Percentiles rank a stretch among this genome's conserved stretches.
phyloP scores from a whole-genome alignment of 148 eudicot genomes.

The Dysphania ambrosioides region DNA sequence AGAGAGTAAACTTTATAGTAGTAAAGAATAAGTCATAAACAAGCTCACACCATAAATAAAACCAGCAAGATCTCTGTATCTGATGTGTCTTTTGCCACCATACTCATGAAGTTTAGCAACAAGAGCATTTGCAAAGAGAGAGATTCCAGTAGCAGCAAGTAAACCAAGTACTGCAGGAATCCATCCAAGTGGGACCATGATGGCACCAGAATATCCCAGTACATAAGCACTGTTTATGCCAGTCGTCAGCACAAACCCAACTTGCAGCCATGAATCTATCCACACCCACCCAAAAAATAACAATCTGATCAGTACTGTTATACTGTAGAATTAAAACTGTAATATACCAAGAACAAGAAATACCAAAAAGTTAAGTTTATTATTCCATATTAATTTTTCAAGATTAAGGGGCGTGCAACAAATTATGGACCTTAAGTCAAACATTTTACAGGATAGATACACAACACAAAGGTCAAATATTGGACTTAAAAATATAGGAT shows the following conservation, averaged over 20 bases:
- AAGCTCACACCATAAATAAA: conserved; percentile 59
- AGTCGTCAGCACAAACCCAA: conserved; percentile 75
- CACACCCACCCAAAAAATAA: not conserved
- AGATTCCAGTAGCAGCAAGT: conserved; percentile 54
- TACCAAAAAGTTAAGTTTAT: too few species aligned
- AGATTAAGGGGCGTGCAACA: too few species aligned
- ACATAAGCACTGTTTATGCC: conserved; percentile 92
- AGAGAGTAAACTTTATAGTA: too few species aligned
- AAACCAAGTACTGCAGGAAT: conserved; percentile 67
- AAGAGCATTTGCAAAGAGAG: conserved; percentile 76
- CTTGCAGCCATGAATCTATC: conserved; percentile 94
- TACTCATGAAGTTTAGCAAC: conserved; percentile 80
- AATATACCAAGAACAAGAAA: too few species aligned
- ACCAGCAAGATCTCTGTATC: conserved; percentile 89
- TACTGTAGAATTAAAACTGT: too few species aligned
- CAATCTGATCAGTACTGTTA: conserved; percentile 13
- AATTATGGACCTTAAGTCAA: too few species aligned
- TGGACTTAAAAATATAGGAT: too few species aligned
- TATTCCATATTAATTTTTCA: too few species aligned
- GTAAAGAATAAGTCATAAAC: too few species aligned
- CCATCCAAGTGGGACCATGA: conserved; percentile 96
- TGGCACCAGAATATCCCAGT: conserved; percentile 73
- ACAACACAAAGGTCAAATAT: too few species aligned
- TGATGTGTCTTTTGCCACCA: conserved; percentile 84
- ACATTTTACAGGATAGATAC: too few species aligned